These are phyloP conservation scores for Lithohypha guttulata DNA, from an alignment of 2,329 filamentous ascomycete genomes.

Conservation along the genomic window DNA sequence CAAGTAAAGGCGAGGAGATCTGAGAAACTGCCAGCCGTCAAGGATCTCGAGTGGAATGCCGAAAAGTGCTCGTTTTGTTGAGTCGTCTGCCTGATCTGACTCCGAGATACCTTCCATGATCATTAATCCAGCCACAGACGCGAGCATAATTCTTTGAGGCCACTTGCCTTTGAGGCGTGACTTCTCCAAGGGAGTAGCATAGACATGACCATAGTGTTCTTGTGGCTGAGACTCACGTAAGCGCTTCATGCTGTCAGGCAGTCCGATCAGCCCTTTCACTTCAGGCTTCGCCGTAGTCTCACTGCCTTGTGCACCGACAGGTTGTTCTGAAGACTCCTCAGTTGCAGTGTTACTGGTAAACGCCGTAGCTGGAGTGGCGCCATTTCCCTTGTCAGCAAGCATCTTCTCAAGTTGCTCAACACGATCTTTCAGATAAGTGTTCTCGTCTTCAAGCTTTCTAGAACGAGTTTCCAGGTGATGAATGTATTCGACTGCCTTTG, in stretches of 20 bases:
- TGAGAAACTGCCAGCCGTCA: conserved; percentile 32
- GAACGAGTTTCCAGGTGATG: conserved; percentile 86
- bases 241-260: conserved; percentile 34
- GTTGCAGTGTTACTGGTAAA: conserved; percentile 22
- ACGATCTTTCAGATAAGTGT: conserved; percentile 64
- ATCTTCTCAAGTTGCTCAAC: conserved; percentile 68
- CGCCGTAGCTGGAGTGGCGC: conserved; percentile 18
- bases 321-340: conserved; percentile 12
- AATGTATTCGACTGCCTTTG: conserved; percentile 95
- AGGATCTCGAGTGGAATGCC: conserved; percentile 53
- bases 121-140: conserved; percentile 85
- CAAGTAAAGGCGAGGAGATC: conserved; percentile 20
- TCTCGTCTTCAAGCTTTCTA: conserved; percentile 69
- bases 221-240: conserved; percentile 28
- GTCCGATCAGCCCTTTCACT: conserved; percentile 32
- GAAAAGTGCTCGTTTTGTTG: conserved; percentile 55
- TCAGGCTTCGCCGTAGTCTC: conserved; percentile 6
- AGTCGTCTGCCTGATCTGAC: conserved; percentile 54
- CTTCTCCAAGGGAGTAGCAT: conserved; percentile 31
- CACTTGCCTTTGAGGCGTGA: conserved; percentile 41
- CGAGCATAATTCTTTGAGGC: conserved; percentile 74
- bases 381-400: conserved; percentile 35
- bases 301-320: conserved; percentile 27
- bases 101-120: conserved; percentile 69
- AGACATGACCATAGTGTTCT: conserved; percentile 22